These are phyloP conservation scores for Hyaloscypha hepaticicola DNA, from an alignment of 495 filamentous ascomycete species.

Conservation along the genomic window DNA sequence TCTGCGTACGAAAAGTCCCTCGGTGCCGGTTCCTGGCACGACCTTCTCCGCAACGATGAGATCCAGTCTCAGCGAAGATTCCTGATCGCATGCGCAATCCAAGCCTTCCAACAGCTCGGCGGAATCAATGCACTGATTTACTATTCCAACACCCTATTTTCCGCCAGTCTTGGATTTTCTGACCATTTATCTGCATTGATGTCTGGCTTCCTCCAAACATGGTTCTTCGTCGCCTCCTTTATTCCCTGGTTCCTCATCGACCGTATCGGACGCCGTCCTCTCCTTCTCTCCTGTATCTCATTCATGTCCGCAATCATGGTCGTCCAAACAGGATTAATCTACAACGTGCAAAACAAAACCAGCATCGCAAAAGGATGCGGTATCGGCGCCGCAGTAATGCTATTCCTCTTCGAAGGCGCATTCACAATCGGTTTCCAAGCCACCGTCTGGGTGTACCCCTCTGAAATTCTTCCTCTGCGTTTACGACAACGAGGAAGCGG, in stretches of 20 bases:
- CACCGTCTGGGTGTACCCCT: slow-evolving; percentile 38
- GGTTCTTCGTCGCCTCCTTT: slow-evolving; percentile 74
- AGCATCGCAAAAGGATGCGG: slow-evolving; percentile 37
- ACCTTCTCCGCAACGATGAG: slow-evolving; percentile 33
- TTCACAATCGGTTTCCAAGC: slow-evolving; percentile 78
- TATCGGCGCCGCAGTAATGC: slow-evolving; percentile 53
- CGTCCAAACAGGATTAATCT: slow-evolving; percentile 56
- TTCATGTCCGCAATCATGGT: slow-evolving; percentile 71
- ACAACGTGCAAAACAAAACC: slow-evolving; percentile 32
- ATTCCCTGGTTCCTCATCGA: slow-evolving; percentile 65
- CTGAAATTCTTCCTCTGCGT: slow-evolving; percentile 69
- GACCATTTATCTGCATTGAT: slow-evolving; percentile 59
- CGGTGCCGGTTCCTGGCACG: slow-evolving; percentile 31
- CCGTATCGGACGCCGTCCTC: slow-evolving; percentile 25
- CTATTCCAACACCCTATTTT: slow-evolving; percentile 64
- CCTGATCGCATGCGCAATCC: slow-evolving; percentile 34
- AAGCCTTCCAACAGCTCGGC: slow-evolving; percentile 40
- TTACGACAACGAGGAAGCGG: slow-evolving; percentile 73
- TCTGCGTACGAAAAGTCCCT: slow-evolving; percentile 29
- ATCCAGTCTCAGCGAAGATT: slow-evolving; percentile 33
- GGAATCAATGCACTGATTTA: slow-evolving; percentile 78
- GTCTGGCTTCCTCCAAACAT: slow-evolving; percentile 68
- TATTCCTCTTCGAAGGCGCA: slow-evolving; percentile 75
- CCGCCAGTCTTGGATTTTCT: slow-evolving; percentile 50
- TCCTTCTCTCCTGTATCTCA: slow-evolving; percentile 66